Base-by-base conservation (phyloP, 768 basidiomycete species). In the Serendipita indica region DNA sequence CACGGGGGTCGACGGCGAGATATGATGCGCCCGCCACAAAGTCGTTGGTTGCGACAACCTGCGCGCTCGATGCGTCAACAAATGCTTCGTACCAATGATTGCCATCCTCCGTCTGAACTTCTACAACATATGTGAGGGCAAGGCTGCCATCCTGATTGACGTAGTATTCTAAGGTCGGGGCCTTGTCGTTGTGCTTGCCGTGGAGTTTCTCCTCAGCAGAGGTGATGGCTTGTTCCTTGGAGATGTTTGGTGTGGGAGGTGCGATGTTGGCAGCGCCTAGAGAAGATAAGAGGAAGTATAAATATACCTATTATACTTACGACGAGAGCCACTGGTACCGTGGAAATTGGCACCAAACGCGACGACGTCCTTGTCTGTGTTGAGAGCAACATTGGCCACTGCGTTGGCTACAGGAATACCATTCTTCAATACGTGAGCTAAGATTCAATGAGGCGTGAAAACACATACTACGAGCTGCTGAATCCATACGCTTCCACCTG, bases 1-100 rank as follows among this genome's bases (percentile, higher is more conserved):
- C 18, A n/a, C 18, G 41, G 34, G 4, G 43, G 20, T 4, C 45
- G 30, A 25, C 25, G n/a, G 25, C 46, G 18, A 32, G 30, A 39
- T 25, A 45, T 7, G 20, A 54, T 30, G 45, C 59, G 39, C 13
- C 49, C 18, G 28, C n/a, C 18, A 43, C 41, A n/a, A 79, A 81
- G 65, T 82, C 77, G 32, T 75, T 75, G 18, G 78, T 71, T 14
- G 73, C 71, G 22, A 79, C 65, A 33, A 82, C 64, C 33, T 77
- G 74, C 16, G 76, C 76, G n/a, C 74, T 69, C 61, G 76, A 75
- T 3, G 77, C 79, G 62, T 81, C 80, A 37, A 82, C 73, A 59
- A 77, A 79, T 0, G 77, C 80, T 66, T 82, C 77, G 63, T 72
- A 75, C 76, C 77, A 82, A 10, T 74, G 71, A 39, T 76, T 68